A percentile compares a stretch with the other conserved stretches of the same genome.
phyloP scores from a whole-genome alignment of 495 filamentous ascomycete species.

The Hypoxylon lenormandii region DNA sequence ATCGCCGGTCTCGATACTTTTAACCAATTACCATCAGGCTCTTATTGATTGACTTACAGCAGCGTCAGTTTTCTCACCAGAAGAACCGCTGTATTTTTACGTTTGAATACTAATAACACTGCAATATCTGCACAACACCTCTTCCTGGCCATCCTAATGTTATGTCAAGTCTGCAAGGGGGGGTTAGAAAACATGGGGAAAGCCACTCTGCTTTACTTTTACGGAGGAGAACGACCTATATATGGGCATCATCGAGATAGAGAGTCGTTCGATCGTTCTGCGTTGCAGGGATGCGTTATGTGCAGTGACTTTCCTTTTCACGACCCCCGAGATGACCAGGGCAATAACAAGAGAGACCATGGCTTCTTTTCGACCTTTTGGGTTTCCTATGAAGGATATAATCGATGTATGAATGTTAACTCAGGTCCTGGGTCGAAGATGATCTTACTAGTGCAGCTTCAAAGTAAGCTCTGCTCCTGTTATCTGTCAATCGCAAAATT shows the following conservation, averaged over 20 bases:
- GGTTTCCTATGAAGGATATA: background rate
- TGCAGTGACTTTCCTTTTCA: slow-evolving; percentile 13
- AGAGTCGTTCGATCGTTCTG: slow-evolving; percentile 12
- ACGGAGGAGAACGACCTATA: background rate
- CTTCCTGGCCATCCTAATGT: background rate
- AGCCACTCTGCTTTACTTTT: background rate
- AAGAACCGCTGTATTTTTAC: too few species aligned
- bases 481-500: background rate
- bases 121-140: too few species aligned
- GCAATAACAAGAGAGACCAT: background rate
- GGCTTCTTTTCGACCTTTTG: slow-evolving; percentile 9
- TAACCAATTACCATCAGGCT: too few species aligned
- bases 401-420: slow-evolving; percentile 5
- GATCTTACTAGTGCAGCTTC: background rate
- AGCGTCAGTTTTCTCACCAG: too few species aligned
- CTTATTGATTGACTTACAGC: too few species aligned
- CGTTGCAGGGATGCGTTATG: slow-evolving; percentile 6
- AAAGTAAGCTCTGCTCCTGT: background rate
- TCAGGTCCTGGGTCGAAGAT: slow-evolving; percentile 4
- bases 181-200: slow-evolving; percentile 13
- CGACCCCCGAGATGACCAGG: background rate
- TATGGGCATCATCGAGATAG: slow-evolving; percentile 10
- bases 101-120: too few species aligned
- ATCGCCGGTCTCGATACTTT: too few species aligned
- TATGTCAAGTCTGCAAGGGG: slow-evolving; percentile 18